A percentile compares a stretch with the other conserved stretches of the same genome.
Conservation (phyloP, 2,329 filamentous ascomycete species). For the Tolypocladium ophioglossoides region DNA sequence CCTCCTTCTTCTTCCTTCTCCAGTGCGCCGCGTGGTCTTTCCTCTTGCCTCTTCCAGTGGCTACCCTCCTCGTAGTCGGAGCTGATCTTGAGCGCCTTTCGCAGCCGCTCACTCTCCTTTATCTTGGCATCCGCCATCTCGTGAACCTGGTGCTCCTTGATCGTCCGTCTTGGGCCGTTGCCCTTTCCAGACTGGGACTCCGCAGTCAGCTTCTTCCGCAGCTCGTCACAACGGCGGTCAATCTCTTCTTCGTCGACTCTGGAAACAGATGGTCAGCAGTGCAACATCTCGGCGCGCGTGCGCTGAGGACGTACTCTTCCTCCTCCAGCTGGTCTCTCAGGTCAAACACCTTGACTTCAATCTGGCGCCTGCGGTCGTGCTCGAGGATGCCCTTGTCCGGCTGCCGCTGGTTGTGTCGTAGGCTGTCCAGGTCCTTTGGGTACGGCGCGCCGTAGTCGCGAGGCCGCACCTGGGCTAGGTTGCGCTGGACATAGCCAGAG, state of each 20-base stretch:
- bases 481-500: slow-evolving; percentile 95
- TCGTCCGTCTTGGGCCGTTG: slow-evolving; percentile 33
- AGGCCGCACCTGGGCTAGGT: slow-evolving; percentile 76
- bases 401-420: slow-evolving; percentile 68
- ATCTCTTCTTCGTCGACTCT: slow-evolving; percentile 86
- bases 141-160: slow-evolving; percentile 92
- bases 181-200: slow-evolving; percentile 24
- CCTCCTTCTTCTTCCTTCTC: slow-evolving; percentile 23
- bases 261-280: slow-evolving; percentile 7
- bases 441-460: slow-evolving; percentile 76
- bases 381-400: slow-evolving; percentile 90
- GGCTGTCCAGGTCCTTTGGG: slow-evolving; percentile 54
- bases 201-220: slow-evolving; percentile 28
- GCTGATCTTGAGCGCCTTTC: slow-evolving; percentile 78
- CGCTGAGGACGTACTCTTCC: slow-evolving; percentile 47
- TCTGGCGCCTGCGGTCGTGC: slow-evolving; percentile 81
- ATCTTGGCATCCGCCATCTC: slow-evolving; percentile 95
- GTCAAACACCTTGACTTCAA: slow-evolving; percentile 91
- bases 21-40: slow-evolving; percentile 40
- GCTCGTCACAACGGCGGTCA: slow-evolving; percentile 46
- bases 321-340: slow-evolving; percentile 87
- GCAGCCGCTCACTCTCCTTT: slow-evolving; percentile 80
- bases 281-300: not conserved
- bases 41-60: slow-evolving; percentile 78
- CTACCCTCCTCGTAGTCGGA: slow-evolving; percentile 77